A percentile compares a stretch with the other conserved stretches of the same genome.
phyloP scores from a whole-genome alignment of 352 stramenopile genomes.

The Pythium rhizo-oryzae region DNA sequence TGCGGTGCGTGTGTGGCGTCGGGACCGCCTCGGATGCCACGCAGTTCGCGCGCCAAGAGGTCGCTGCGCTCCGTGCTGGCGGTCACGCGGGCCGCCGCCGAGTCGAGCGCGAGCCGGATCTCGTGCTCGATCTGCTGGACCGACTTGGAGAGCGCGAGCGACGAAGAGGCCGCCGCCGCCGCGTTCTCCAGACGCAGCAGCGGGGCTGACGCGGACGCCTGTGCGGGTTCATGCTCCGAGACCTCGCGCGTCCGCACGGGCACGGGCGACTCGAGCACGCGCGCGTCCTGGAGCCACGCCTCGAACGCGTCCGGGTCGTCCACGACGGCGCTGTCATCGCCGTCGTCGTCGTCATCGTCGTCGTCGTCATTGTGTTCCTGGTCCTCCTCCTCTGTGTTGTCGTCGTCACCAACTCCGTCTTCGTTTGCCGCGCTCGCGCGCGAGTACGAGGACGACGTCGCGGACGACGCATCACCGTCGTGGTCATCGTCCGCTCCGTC shows the following conservation, averaged over 20 bases:
- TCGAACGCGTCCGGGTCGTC: conserved; percentile 26
- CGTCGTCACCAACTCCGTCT: neutral
- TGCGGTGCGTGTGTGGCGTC: neutral
- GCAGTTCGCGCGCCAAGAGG: conserved; percentile 38
- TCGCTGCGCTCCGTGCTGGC: conserved; percentile 43
- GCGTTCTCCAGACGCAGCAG: no score
- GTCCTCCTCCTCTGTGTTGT: neutral
- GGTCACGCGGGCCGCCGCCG: conserved; percentile 43
- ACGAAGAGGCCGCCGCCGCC: neutral
- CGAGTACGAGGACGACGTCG: conserved; percentile 24
- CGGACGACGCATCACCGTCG: conserved; percentile 1
- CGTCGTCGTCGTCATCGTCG: neutral
- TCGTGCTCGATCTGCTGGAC: conserved; percentile 62
- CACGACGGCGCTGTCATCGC: neutral
- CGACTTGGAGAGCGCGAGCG: conserved; percentile 28
- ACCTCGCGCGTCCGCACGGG: neutral
- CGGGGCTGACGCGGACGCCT: neutral
- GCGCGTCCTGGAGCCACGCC: conserved; percentile 22
- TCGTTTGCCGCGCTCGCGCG: conserved; percentile 12
- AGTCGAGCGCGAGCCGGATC: conserved; percentile 58
- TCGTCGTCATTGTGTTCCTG: neutral
- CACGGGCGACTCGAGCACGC: conserved; percentile 6
- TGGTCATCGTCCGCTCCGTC: neutral
- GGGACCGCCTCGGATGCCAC: neutral
- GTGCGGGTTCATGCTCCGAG: no score